Evolutionary conservation across 2,329 filamentous ascomycete genomes (phyloP).

Genomic region (Apiospora sp.): DNA sequence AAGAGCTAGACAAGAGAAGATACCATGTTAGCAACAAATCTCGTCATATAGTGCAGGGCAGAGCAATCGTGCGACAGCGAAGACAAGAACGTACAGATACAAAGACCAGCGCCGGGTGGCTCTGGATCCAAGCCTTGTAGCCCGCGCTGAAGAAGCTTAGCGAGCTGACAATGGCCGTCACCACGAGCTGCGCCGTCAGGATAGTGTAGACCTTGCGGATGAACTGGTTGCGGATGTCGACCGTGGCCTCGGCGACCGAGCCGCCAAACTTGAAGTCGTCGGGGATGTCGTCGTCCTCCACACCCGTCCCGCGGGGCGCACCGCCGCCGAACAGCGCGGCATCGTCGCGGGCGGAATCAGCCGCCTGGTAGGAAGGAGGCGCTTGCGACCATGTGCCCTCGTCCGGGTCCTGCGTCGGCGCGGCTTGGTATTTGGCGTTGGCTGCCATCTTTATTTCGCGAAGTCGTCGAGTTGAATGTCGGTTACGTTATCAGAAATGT

Average conservation of each 20-base stretch:
- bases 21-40: conserved; percentile 9
- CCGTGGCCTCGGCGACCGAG: conserved; percentile 88
- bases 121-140: conserved; percentile 90
- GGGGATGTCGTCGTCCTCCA: conserved; percentile 85
- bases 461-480: background rate
- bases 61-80: background rate
- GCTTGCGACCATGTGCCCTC: conserved; percentile 71
- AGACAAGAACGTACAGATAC: conserved; percentile 66
- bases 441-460: conserved; percentile 65
- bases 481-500: conserved; percentile 2
- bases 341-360: conserved; percentile 48
- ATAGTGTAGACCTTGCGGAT: conserved; percentile 98
- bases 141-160: conserved; percentile 83
- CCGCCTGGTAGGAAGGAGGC: conserved; percentile 79
- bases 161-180: conserved; percentile 80
- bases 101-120: conserved; percentile 85
- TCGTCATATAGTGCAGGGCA: background rate
- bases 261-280: conserved; percentile 99
- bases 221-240: conserved; percentile 97
- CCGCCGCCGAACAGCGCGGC: conserved; percentile 69
- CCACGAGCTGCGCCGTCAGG: conserved; percentile 90
- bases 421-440: conserved; percentile 82
- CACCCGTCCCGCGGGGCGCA: conserved; percentile 76
- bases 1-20: conserved; percentile 61
- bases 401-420: conserved; percentile 86